phyloP scores from a whole-genome alignment of 495 filamentous ascomycete species.

The Xylaria bambusicola region DNA sequence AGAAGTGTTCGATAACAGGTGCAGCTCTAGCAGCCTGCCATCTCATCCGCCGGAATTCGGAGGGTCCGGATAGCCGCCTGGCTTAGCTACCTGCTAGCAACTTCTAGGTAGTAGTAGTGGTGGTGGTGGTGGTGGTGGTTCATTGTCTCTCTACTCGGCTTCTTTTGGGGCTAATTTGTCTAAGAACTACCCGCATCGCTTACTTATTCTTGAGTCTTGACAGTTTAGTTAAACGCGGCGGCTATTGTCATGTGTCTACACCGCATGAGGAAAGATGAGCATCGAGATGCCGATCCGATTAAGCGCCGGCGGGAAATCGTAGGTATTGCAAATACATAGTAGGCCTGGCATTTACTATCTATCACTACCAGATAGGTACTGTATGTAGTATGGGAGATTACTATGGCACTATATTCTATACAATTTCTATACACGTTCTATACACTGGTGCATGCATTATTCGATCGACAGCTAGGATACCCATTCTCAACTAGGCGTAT shows the following conservation, averaged over 20 bases:
- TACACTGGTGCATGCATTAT: no score
- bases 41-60: slow-evolving; percentile 1
- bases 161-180: no score
- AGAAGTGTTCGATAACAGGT: neutral
- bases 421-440: no score
- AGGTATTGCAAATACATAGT: neutral
- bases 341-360: neutral
- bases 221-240: slow-evolving; percentile 12
- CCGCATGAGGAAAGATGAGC: slow-evolving; percentile 5
- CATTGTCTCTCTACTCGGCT: no score
- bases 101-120: neutral
- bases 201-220: neutral
- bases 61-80: slow-evolving; percentile 15
- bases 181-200: no score
- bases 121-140: no score
- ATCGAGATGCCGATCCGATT: neutral
- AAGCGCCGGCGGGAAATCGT: slow-evolving; percentile 14
- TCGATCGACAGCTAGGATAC: no score
- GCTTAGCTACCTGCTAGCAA: neutral
- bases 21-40: no score
- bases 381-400: no score
- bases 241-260: neutral
- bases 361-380: neutral
- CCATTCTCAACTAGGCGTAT: no score
- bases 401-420: no score